Evolutionary conservation across 228 moss, liverwort and hornwort genomes (phyloP).

Genomic region (Sphagnum magellanicum): DNA sequence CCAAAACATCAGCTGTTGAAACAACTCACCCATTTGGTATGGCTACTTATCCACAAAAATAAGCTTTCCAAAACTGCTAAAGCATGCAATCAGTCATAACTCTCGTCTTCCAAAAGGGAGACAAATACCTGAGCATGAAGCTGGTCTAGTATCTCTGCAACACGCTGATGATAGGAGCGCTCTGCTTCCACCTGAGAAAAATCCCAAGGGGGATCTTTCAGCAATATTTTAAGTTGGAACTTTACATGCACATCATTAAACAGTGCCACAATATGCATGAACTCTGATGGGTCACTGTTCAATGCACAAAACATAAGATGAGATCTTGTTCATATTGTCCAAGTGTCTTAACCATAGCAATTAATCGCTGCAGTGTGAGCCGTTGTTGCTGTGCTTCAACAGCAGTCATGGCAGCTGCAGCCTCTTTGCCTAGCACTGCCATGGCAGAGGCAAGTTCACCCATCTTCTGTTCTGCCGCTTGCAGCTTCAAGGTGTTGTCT

Average conservation of each 20-base stretch:
- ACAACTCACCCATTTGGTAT: no score
- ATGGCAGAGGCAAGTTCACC: slow-evolving; percentile 82
- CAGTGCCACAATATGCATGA: no score
- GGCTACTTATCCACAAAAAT: no score
- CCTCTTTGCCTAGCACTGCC: slow-evolving; percentile 93
- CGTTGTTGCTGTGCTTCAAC: slow-evolving; percentile 97
- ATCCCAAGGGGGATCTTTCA: no score
- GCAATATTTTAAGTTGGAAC: no score
- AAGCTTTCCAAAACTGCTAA: no score
- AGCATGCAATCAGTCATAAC: no score
- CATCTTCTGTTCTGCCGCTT: slow-evolving; percentile 91
- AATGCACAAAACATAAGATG: no score
- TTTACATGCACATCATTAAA: no score
- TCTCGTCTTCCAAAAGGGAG: background rate
- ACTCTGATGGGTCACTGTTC: no score
- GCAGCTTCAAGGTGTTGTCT: slow-evolving; percentile 76
- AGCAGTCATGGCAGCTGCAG: slow-evolving; percentile 92
- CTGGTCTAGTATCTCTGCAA: slow-evolving; percentile 74
- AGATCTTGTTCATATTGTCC: no score
- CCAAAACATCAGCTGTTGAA: no score
- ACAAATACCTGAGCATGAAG: slow-evolving; percentile 54
- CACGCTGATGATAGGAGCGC: slow-evolving; percentile 71
- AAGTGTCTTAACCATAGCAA: slow-evolving; percentile 52
- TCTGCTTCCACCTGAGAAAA: slow-evolving; percentile 67
- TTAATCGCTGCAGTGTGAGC: slow-evolving; percentile 76